A percentile compares a stretch with the other conserved stretches of the same genome.
Evolutionary conservation across 1,284 basidiomycete species (phyloP).

Genomic region (Marasmius tenuissimus): DNA sequence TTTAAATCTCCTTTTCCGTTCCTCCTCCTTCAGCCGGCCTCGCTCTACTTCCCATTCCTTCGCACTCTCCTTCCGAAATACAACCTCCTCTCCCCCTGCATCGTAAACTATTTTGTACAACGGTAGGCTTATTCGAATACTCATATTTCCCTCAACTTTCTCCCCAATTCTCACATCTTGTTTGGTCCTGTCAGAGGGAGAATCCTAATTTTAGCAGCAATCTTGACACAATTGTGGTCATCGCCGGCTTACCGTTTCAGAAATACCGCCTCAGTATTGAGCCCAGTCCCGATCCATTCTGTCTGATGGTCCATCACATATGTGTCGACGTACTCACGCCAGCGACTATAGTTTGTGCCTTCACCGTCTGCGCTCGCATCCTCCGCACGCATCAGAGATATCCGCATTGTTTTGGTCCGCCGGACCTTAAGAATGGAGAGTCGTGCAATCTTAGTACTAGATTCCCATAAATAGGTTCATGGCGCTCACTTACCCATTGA

Average conservation of each 20-base stretch:
- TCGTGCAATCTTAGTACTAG: background rate
- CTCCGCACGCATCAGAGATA: conserved; percentile 78
- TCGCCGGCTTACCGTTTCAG: conserved; percentile 43
- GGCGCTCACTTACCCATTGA: conserved; percentile 73
- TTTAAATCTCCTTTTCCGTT: background rate
- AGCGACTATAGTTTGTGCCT: conserved; percentile 50
- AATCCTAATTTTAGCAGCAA: conserved; percentile 3
- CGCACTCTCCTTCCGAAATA: conserved; percentile 52
- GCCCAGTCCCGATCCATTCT: conserved; percentile 61
- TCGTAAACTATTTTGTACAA: conserved; percentile 80
- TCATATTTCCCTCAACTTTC: conserved; percentile 40
- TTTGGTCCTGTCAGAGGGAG: conserved; percentile 30
- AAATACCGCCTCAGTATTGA: conserved; percentile 41
- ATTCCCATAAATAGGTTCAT: conserved; percentile 4
- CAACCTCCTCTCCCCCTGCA: conserved; percentile 54
- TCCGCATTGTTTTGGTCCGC: conserved; percentile 59
- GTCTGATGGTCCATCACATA: conserved; percentile 76
- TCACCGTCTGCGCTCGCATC: conserved; percentile 75
- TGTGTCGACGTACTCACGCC: conserved; percentile 87
- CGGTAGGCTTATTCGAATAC: conserved; percentile 62
- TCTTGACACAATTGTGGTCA: conserved; percentile 18
- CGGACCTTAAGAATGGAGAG: conserved; percentile 48
- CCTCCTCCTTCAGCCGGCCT: conserved; percentile 4
- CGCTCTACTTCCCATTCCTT: conserved; percentile 27
- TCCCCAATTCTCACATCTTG: conserved; percentile 18